A percentile compares a stretch with the other conserved stretches of the same genome.
Evolutionary conservation across 768 basidiomycete species (phyloP).

Genomic region (Dacryopinax spathularia): DNA sequence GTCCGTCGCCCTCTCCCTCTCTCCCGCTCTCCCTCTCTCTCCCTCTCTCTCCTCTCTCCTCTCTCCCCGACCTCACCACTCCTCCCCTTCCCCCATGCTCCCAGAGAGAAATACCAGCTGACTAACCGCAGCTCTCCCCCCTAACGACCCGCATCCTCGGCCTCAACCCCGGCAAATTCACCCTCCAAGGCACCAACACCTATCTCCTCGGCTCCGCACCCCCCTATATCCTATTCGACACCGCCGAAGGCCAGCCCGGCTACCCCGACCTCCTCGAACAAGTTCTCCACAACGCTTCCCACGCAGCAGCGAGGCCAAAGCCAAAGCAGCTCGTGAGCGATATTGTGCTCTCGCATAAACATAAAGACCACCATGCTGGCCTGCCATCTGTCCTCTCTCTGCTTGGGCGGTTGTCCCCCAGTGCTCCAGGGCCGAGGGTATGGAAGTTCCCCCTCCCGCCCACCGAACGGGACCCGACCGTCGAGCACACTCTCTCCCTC

Average conservation of each 20-base stretch:
- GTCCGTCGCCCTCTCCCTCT: background rate
- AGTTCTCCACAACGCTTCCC: constrained; percentile 36
- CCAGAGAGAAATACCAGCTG: too few relatives aligned
- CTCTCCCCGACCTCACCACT: background rate
- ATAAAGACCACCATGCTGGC: constrained; percentile 73
- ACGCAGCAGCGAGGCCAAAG: background rate
- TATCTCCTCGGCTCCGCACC: constrained; percentile 60
- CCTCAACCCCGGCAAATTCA: constrained; percentile 80
- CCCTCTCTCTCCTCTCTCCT: background rate
- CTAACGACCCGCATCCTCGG: background rate
- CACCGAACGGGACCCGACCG: background rate
- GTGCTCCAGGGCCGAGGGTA: constrained; percentile 43
- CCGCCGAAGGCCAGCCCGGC: constrained; percentile 55
- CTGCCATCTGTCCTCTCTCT: constrained; percentile 54
- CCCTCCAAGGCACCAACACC: constrained; percentile 84
- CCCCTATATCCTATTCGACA: constrained; percentile 70
- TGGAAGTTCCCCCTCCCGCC: constrained; percentile 47
- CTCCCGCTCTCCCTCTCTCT: too few relatives aligned
- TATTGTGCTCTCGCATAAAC: constrained; percentile 84
- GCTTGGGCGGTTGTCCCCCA: constrained; percentile 41
- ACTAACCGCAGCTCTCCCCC: background rate
- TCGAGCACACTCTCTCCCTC: background rate
- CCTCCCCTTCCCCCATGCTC: too few relatives aligned
- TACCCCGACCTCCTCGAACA: constrained; percentile 55
- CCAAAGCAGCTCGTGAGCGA: constrained; percentile 67